These are phyloP conservation scores for Articulospora tetracladia DNA, from an alignment of 495 filamentous ascomycete genomes.

Conservation along the genomic window DNA sequence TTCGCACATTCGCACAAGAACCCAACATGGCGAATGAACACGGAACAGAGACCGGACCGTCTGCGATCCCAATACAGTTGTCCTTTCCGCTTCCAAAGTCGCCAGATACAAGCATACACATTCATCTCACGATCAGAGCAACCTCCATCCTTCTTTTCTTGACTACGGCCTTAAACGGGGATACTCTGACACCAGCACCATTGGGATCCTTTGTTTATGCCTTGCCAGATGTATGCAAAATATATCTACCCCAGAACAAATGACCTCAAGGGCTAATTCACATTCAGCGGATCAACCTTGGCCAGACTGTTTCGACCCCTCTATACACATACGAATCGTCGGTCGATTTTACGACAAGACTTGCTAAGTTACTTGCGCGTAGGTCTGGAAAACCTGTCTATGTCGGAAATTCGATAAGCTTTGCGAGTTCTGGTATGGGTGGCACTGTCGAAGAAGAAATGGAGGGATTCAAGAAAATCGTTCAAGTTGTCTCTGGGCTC, in stretches of 20 bases:
- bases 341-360: conserved; percentile 78
- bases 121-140: conserved; percentile 66
- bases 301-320: conserved; percentile 68
- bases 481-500: conserved; percentile 50
- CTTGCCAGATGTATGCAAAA: conserved; percentile 70
- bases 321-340: conserved; percentile 71
- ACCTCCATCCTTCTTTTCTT: conserved; percentile 72
- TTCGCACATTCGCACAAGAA: background rate
- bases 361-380: conserved; percentile 77
- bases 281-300: conserved; percentile 48
- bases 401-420: conserved; percentile 74
- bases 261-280: background rate
- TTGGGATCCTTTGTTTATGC: conserved; percentile 89
- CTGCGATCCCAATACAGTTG: conserved; percentile 47
- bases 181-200: conserved; percentile 43
- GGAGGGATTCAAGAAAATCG: conserved; percentile 73
- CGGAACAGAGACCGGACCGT: background rate
- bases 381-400: conserved; percentile 70
- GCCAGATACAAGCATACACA: conserved; percentile 72
- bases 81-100: conserved; percentile 75
- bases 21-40: background rate
- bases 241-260: no score
- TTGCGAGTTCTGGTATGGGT: conserved; percentile 63
- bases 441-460: conserved; percentile 90
- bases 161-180: conserved; percentile 63